A percentile compares a stretch with the other conserved stretches of the same genome.
These are phyloP conservation scores for Senecio squalidus DNA, from an alignment of 140 eudicot species.

Conservation along the genomic window DNA sequence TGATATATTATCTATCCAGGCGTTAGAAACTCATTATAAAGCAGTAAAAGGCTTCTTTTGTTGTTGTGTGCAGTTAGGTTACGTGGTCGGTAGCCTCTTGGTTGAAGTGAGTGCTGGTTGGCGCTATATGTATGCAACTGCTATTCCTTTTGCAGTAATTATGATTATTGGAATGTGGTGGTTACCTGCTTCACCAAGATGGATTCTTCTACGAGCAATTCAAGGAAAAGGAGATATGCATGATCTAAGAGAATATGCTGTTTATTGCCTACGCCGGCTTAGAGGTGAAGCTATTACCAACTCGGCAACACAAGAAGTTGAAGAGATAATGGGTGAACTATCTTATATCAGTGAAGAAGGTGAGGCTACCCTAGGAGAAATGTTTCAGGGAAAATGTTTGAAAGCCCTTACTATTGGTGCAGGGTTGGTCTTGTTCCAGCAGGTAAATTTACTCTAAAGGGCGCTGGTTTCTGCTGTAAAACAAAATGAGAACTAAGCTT, in stretches of 20 bases:
- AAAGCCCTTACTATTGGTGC: conserved; percentile 85
- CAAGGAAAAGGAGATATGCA: conserved; percentile 82
- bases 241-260: conserved; percentile 56
- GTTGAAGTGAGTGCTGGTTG: conserved; percentile 69
- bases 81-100: conserved; percentile 67
- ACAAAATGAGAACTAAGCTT: neutral
- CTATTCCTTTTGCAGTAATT: conserved; percentile 50
- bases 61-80: conserved; percentile 54
- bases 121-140: conserved; percentile 83
- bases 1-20: neutral
- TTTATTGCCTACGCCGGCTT: conserved; percentile 67
- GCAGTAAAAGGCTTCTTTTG: neutral
- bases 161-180: conserved; percentile 98
- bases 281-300: conserved; percentile 53
- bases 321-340: conserved; percentile 79
- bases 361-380: conserved; percentile 61
- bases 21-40: neutral
- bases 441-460: conserved; percentile 1
- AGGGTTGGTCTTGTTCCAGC: conserved; percentile 91
- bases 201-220: conserved; percentile 86
- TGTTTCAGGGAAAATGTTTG: conserved; percentile 88
- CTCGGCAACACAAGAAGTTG: conserved; percentile 72
- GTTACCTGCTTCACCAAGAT: conserved; percentile 92
- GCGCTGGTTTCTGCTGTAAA: neutral
- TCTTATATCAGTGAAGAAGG: conserved; percentile 63